These are phyloP conservation scores for Entelexis paramagnoliae DNA, from an alignment of 1,139 yeast species.

Conservation along the genomic window DNA sequence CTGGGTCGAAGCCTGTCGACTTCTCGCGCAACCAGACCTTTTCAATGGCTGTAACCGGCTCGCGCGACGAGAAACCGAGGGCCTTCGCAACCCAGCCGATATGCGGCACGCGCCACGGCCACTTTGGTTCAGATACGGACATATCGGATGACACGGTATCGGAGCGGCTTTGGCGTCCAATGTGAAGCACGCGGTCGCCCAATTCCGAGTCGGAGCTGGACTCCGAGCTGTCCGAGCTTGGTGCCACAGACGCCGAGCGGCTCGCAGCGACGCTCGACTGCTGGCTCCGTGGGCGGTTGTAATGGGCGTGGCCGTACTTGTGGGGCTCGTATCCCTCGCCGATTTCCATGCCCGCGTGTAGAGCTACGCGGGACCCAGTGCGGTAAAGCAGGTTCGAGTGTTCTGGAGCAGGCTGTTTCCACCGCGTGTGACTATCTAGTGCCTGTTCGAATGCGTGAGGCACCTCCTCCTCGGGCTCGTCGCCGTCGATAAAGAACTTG, in stretches of 20 bases:
- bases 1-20: slow-evolving; percentile 21
- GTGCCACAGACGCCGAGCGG: slow-evolving; percentile 4
- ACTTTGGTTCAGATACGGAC: background rate
- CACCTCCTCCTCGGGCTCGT: background rate
- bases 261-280: slow-evolving; percentile 8
- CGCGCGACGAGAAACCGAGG: slow-evolving; percentile 17
- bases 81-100: slow-evolving; percentile 7
- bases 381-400: slow-evolving; percentile 21
- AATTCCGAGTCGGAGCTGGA: slow-evolving; percentile 8
- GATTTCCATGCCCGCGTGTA: slow-evolving; percentile 9
- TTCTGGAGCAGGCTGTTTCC: slow-evolving; percentile 11
- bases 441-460: slow-evolving; percentile 4
- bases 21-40: slow-evolving; percentile 14
- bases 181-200: slow-evolving; percentile 2
- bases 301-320: background rate
- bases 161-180: slow-evolving; percentile 2
- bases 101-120: slow-evolving; percentile 6
- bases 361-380: slow-evolving; percentile 22
- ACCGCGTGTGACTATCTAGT: background rate
- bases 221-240: slow-evolving; percentile 8
- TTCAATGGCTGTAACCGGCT: slow-evolving; percentile 10
- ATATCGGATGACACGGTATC: background rate
- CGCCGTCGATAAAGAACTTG: slow-evolving; percentile 16
- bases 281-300: slow-evolving; percentile 1
- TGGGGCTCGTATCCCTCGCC: slow-evolving; percentile 10